phyloP scores from a whole-genome alignment of 805 yeast species.

The Kuraishia ogatae region DNA sequence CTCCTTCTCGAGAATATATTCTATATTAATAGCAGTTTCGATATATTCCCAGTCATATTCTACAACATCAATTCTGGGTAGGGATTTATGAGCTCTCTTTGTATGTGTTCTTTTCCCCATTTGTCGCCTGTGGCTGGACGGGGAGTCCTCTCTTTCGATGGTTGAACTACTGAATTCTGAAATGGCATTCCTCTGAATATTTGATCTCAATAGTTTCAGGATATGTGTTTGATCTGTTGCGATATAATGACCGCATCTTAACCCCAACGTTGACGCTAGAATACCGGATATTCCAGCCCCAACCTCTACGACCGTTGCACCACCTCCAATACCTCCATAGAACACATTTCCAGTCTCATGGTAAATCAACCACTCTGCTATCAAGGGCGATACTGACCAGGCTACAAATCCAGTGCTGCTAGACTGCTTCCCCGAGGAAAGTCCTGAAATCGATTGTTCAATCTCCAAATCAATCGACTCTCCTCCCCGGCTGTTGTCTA shows the following conservation, averaged over 20 bases:
- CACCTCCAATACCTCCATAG: conserved; percentile 8
- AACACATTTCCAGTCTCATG: conserved; percentile 19
- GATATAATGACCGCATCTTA: conserved; percentile 27
- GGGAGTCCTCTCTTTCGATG: conserved; percentile 5
- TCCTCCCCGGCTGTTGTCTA: neutral
- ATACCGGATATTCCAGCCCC: conserved; percentile 59
- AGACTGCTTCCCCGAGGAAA: neutral
- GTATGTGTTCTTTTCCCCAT: conserved; percentile 2
- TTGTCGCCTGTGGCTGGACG: conserved; percentile 2
- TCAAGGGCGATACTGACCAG: conserved; percentile 43
- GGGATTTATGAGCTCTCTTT: neutral
- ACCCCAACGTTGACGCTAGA: conserved; percentile 30
- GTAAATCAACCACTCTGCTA: conserved; percentile 46
- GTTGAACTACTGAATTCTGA: conserved; percentile 15
- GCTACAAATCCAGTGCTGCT: conserved; percentile 49
- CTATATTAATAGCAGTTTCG: conserved; percentile 21
- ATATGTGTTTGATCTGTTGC: conserved; percentile 54
- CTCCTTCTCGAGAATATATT: neutral
- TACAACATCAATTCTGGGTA: conserved; percentile 30
- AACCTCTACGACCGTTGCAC: conserved; percentile 32
- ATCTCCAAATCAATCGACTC: neutral
- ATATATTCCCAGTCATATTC: conserved; percentile 58
- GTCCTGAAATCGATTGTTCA: neutral
- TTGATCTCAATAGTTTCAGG: conserved; percentile 37
- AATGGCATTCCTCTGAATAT: conserved; percentile 31